These are phyloP conservation scores for Alternaria triticina DNA, from an alignment of 2,329 filamentous ascomycete species.

Conservation along the genomic window DNA sequence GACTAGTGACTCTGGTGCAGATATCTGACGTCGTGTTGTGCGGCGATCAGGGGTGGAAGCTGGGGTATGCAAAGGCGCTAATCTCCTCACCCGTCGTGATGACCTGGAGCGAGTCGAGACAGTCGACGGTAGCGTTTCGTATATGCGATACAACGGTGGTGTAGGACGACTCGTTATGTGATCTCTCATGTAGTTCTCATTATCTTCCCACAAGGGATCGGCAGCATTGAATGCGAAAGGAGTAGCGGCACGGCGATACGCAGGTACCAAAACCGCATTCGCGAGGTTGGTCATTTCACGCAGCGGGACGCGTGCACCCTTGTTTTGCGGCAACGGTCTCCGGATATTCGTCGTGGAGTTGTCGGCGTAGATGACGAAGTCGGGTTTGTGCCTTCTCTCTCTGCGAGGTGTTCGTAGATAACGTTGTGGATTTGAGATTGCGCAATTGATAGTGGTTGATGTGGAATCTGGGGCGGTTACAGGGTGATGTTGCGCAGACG, in stretches of 20 bases:
- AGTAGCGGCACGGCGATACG: not conserved
- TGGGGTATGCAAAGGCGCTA: not conserved
- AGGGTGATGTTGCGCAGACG: not conserved
- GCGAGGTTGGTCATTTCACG: not conserved
- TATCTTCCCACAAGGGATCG: not conserved
- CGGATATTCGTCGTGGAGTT: not conserved
- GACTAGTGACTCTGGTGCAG: not conserved
- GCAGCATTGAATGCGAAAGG: not conserved
- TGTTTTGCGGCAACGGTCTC: not conserved
- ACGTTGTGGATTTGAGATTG: not conserved
- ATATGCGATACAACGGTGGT: not conserved
- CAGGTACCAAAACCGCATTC: not conserved
- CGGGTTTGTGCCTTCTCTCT: not conserved
- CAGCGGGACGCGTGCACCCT: not conserved
- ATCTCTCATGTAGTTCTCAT: not conserved
- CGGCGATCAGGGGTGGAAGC: not conserved
- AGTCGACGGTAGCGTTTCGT: not conserved
- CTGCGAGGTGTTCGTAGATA: not conserved
- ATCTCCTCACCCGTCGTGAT: not conserved
- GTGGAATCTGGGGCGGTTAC: not conserved
- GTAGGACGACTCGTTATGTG: rapidly evolving
- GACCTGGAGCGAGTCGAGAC: not conserved
- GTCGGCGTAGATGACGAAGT: not conserved
- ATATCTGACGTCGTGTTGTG: not conserved
- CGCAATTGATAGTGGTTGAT: not conserved